Base-by-base conservation (phyloP, 108 stramenopile species). In the Skeletonema costatum region DNA sequence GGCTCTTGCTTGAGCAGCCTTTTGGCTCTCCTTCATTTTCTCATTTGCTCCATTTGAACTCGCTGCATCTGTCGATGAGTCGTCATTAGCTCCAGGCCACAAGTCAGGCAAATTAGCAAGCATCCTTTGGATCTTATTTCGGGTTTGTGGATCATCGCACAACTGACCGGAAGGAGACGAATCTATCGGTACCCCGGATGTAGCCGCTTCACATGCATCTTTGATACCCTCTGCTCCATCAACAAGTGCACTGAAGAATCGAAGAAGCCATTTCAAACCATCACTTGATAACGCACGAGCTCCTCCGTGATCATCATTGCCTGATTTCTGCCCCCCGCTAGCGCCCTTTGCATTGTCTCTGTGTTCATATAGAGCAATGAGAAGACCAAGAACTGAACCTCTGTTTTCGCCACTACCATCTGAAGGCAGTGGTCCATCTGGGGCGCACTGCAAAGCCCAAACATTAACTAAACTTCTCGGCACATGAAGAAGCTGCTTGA, bases 301-400 rank as follows among this genome's bases (percentile, higher is more conserved):
- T 19, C 95, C 95, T 30, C 93, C 93, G 67, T 96, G 92, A 48
- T 86, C 92, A n/a, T 88, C 89, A 60, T 87, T 83, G 8, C 69
- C 78, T 48, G 73, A 48, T 48, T 78, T 83, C 60, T 81, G 76
- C 11, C 56, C 61, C 32, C 77, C 67, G 11, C 80, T 85, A 50
- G 66, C 63, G 53, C 79, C 82, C 48, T 85, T 83, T 7, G 60
- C 70, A 35, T 76, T 77, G n/a, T 88, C 86, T 70, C 94, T 79
- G 66, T 95, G 88, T 68, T 95, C 94, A 76, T 93, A 95, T n/a
- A 95, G 73, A 3, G 92, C 91, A 84, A 95, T 91, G 44, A 93
- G 71, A 14, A 95, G 77, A n/a, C 94, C 94, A 30, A 95, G 81
- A 67, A 92, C 85, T 21, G 92, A 92, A 25, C 92, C 94, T 36